Evolutionary conservation across 306 rosid genomes (phyloP), one percentile per base, ranked within the genome.

Genomic region (Cucumis melo): DNA sequence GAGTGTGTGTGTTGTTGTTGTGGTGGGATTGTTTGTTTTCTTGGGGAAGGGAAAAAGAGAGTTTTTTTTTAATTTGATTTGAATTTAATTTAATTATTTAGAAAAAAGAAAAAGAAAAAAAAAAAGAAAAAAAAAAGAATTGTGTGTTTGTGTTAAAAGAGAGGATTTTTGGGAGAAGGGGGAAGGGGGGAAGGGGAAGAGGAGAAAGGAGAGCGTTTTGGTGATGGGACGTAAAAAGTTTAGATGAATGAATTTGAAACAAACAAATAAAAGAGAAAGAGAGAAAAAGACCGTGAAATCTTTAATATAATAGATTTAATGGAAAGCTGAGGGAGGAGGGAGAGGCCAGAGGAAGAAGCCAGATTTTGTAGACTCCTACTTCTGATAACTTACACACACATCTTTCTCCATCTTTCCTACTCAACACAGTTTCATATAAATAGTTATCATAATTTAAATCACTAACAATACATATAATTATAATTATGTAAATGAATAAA

Each of bases 211-310:
- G 75, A 38, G 78, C 78, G 76, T 77, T 83, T 60, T 64, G 77
- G 42, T 88, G 96, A 92, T 92, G 92, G 96, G 94, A 92, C 92
- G 91, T 89, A 23, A 83, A 89, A 85, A 86, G 90, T 32, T 72
- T 81, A 77, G 85, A 83, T 87, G 87, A 87, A 88, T 83, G 91
- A 84, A 83, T 51, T 67, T 73, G 88, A 84, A 67, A 62, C 21
- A 46, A 10, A 46, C 1, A 46, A 46, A 46, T 46, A 12, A 46
- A 9, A 42, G 13, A 50, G 19, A 50, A 6, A 63, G 50, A 62
- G 68, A 62, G 68, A 32, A 4, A 32, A 4, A 64, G 24, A 6
- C 2, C 4, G 24, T 36, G 17, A 54, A 60, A 60, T 3, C 12
- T 60, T 60, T 60, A 27, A 12, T 23, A 60, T 27, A 60, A 60